Conservation (phyloP, 2,329 filamentous ascomycete genomes). For the Xylariaceae sp. region DNA sequence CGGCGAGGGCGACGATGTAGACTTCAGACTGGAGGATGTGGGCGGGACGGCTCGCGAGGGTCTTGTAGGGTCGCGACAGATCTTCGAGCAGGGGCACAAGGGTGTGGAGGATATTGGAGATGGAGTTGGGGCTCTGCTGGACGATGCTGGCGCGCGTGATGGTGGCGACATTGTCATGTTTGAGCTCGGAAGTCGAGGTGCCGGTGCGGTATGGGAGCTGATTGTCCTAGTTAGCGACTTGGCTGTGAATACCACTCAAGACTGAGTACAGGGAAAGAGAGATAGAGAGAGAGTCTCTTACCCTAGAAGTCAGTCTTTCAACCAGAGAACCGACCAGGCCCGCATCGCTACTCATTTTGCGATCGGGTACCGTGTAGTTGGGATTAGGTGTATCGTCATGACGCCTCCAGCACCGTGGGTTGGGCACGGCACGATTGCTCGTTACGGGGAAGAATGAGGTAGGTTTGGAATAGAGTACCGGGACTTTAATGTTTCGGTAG, state of each 20-base stretch:
- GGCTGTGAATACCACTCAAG: not conserved
- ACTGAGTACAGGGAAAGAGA: conserved; percentile 5
- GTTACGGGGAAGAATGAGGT: too few species aligned
- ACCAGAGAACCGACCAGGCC: conserved; percentile 59
- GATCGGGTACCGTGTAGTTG: conserved; percentile 29
- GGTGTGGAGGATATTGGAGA: conserved; percentile 52
- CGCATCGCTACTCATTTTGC: conserved; percentile 56
- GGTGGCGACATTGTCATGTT: conserved; percentile 57
- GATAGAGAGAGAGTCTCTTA: conserved; percentile 31
- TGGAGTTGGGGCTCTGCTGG: conserved; percentile 53
- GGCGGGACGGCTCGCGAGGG: conserved; percentile 49
- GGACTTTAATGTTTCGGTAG: too few species aligned
- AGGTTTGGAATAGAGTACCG: too few species aligned
- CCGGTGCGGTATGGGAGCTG: conserved; percentile 61
- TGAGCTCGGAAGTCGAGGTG: conserved; percentile 51
- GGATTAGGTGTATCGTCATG: conserved; percentile 30
- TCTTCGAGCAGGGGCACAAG: conserved; percentile 57
- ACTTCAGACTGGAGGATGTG: conserved; percentile 62
- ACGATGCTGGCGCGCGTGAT: conserved; percentile 60
- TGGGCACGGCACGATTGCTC: too few species aligned
- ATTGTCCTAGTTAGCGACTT: conserved; percentile 1
- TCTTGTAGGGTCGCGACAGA: conserved; percentile 51
- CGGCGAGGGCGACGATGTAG: conserved; percentile 59
- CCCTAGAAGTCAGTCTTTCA: conserved; percentile 59
- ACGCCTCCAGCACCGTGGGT: too few species aligned